Evolutionary conservation across 2,329 filamentous ascomycete species (phyloP).

Genomic region (Esteya vermicola): DNA sequence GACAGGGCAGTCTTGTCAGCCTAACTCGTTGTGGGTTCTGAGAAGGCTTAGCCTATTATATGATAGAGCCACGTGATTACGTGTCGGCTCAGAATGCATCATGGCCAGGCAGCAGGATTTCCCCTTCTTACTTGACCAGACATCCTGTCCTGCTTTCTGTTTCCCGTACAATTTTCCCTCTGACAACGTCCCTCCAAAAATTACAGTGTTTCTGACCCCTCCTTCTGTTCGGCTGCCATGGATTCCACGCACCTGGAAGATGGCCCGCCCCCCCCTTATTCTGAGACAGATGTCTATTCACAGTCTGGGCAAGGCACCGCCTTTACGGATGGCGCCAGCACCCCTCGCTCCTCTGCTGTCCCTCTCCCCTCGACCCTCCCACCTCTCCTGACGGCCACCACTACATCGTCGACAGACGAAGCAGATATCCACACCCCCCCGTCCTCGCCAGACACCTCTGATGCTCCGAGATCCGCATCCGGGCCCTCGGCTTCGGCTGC

Average conservation of each 20-base stretch:
- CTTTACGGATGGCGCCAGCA: constrained; percentile 4
- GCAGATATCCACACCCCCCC: no score
- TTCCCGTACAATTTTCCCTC: no score
- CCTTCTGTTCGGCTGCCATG: no score
- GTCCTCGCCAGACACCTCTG: constrained; percentile 26
- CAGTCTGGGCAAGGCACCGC: constrained; percentile 19
- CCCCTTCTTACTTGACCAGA: no score
- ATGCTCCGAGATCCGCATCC: constrained; percentile 1
- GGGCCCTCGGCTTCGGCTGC: constrained; percentile 16
- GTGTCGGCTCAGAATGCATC: no score
- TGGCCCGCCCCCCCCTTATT: constrained; percentile 40
- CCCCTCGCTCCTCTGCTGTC: constrained; percentile 22
- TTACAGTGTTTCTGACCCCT: no score
- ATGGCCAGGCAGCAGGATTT: no score
- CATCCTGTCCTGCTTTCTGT: background rate
- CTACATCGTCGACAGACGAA: constrained; percentile 31
- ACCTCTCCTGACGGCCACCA: constrained; percentile 11
- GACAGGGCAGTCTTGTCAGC: no score
- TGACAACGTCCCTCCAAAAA: no score
- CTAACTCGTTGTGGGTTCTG: no score
- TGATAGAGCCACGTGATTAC: no score
- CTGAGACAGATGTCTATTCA: constrained; percentile 42
- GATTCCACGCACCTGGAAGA: background rate
- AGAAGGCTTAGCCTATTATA: no score
- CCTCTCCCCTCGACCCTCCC: background rate